A percentile compares a stretch with the other conserved stretches of the same genome.
These are phyloP conservation scores for Leccinum imitatum DNA, from an alignment of 768 basidiomycete species.

Conservation along the genomic window DNA sequence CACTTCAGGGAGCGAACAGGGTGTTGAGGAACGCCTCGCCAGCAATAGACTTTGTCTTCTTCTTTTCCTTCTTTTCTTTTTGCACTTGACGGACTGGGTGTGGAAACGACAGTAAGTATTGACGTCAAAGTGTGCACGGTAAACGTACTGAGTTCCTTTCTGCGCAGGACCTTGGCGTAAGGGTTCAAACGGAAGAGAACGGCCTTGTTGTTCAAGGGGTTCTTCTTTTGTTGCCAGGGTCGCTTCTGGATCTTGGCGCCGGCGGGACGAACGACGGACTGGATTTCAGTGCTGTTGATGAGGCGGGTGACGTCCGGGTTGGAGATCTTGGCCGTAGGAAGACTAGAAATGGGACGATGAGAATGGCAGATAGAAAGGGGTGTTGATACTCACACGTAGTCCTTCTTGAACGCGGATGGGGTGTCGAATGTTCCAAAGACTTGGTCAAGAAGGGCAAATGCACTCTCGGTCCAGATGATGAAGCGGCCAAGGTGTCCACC, in stretches of 20 bases:
- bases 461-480: conserved; percentile 98
- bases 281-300: conserved; percentile 98
- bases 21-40: conserved; percentile 82
- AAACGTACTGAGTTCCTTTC: conserved; percentile 81
- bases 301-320: conserved; percentile 96
- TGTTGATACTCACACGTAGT: conserved; percentile 62
- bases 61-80: conserved; percentile 56
- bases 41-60: conserved; percentile 60
- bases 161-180: conserved; percentile 92
- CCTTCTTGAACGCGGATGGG: conserved; percentile 82
- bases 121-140: neutral
- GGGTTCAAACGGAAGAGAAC: conserved; percentile 98
- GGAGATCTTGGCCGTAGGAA: conserved; percentile 94
- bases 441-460: conserved; percentile 89
- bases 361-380: neutral
- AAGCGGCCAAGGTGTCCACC: conserved; percentile 99
- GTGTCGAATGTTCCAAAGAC: conserved; percentile 95
- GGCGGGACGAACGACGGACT: conserved; percentile 91
- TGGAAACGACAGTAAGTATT: conserved; percentile 6
- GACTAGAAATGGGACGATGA: conserved; percentile 40
- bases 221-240: conserved; percentile 99
- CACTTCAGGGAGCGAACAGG: conserved; percentile 77
- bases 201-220: conserved; percentile 91
- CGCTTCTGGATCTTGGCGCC: conserved; percentile 84
- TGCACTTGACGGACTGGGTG: conserved; percentile 67